These are phyloP conservation scores for Populus nigra DNA, from an alignment of 345 rosid genomes.

Conservation along the genomic window DNA sequence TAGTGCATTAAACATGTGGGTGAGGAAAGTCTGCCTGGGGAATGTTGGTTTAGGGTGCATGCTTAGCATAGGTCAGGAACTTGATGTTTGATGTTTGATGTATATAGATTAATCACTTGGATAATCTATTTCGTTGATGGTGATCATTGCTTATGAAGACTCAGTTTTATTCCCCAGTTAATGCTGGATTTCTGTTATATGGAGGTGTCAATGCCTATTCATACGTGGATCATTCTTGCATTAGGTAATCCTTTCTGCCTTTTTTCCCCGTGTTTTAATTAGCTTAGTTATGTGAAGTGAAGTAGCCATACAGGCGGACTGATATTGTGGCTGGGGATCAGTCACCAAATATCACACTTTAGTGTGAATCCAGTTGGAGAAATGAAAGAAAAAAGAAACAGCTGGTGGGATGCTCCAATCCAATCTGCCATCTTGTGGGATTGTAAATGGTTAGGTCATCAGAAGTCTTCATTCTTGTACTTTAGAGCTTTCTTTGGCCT, in stretches of 20 bases:
- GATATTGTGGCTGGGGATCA: neutral
- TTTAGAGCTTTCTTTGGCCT: neutral
- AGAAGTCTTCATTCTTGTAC: too few species aligned
- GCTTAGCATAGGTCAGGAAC: neutral
- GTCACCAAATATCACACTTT: neutral
- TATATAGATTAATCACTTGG: neutral
- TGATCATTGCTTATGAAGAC: neutral
- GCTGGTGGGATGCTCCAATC: neutral
- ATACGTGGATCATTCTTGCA: too few species aligned
- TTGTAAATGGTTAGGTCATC: too few species aligned
- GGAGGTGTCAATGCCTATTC: neutral
- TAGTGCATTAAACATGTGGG: neutral
- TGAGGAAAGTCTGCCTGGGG: neutral
- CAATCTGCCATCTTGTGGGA: neutral
- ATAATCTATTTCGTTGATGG: neutral
- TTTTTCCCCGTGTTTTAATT: neutral
- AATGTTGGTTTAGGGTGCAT: neutral
- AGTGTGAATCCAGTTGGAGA: neutral
- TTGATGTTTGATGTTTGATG: neutral
- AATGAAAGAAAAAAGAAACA: neutral
- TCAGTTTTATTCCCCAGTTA: neutral
- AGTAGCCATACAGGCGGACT: neutral
- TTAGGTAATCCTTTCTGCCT: too few species aligned
- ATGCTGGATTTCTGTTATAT: neutral
- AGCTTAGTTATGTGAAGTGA: neutral